A percentile compares a stretch with the other conserved stretches of the same genome.
These are phyloP conservation scores for Ailanthus altissimus DNA, from an alignment of 345 rosid genomes.

Conservation along the genomic window DNA sequence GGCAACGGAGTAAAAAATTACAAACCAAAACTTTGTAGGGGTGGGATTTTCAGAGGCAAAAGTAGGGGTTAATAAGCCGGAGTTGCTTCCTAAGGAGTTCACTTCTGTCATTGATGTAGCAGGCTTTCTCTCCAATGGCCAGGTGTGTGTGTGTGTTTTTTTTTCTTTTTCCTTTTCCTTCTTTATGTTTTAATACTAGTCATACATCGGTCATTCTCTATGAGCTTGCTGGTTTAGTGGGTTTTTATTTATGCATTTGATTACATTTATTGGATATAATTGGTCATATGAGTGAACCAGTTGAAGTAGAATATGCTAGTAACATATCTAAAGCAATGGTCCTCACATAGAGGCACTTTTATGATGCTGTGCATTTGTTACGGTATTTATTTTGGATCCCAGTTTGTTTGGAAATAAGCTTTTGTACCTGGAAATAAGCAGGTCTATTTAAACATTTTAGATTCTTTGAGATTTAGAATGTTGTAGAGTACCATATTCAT, in stretches of 20 bases:
- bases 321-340: neutral
- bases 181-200: neutral
- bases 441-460: neutral
- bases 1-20: neutral
- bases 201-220: neutral
- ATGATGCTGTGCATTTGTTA: neutral
- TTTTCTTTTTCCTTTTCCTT: too few relatives aligned
- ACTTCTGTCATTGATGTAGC: constrained; percentile 85
- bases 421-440: neutral
- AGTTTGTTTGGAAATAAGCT: neutral
- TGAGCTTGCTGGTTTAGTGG: neutral
- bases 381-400: neutral
- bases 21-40: constrained; percentile 34
- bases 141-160: constrained; percentile 55
- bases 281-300: neutral
- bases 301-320: constrained; percentile 7
- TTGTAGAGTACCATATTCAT: neutral
- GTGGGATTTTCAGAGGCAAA: constrained; percentile 67
- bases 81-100: constrained; percentile 82
- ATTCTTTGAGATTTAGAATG: neutral
- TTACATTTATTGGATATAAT: neutral
- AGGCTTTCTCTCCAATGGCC: constrained; percentile 92
- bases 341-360: neutral
- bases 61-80: constrained; percentile 91
- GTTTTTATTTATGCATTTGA: neutral